These are phyloP conservation scores for Sordaria brevicollis DNA, from an alignment of 495 filamentous ascomycete species.

Conservation along the genomic window DNA sequence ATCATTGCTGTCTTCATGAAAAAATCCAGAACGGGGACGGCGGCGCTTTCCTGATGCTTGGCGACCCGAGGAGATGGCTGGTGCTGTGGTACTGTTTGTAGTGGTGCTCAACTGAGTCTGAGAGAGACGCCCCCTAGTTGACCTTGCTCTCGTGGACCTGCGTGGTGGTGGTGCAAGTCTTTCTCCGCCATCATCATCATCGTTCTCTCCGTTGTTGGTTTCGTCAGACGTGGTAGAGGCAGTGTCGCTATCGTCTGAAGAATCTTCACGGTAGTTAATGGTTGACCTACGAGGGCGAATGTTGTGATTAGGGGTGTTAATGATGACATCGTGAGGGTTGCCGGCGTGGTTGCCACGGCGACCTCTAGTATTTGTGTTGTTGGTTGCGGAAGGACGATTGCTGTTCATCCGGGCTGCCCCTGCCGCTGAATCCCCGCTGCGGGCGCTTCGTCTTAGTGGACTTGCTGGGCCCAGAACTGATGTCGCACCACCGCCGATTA, in stretches of 20 bases:
- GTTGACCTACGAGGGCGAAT: background rate
- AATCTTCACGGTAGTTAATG: background rate
- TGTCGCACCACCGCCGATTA: background rate
- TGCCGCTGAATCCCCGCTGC: background rate
- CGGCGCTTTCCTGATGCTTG: slow-evolving; percentile 8
- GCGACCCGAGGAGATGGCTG: background rate
- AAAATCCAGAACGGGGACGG: slow-evolving; percentile 16
- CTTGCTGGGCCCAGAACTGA: background rate
- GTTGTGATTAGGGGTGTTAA: background rate
- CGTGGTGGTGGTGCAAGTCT: background rate
- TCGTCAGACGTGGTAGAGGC: background rate
- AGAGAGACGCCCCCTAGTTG: background rate
- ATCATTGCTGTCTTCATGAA: slow-evolving; percentile 11
- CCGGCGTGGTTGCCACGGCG: background rate
- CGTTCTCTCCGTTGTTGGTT: background rate
- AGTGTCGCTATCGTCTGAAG: background rate
- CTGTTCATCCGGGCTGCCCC: background rate
- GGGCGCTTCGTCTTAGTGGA: background rate
- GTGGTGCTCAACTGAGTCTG: background rate
- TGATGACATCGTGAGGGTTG: too few relatives aligned
- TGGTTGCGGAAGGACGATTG: background rate
- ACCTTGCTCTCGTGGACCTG: background rate
- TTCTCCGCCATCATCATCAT: background rate
- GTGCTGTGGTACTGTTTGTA: background rate
- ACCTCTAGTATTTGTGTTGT: background rate